These are phyloP conservation scores for Daldinia eschscholtzii DNA, from an alignment of 2,329 filamentous ascomycete species.

Conservation along the genomic window DNA sequence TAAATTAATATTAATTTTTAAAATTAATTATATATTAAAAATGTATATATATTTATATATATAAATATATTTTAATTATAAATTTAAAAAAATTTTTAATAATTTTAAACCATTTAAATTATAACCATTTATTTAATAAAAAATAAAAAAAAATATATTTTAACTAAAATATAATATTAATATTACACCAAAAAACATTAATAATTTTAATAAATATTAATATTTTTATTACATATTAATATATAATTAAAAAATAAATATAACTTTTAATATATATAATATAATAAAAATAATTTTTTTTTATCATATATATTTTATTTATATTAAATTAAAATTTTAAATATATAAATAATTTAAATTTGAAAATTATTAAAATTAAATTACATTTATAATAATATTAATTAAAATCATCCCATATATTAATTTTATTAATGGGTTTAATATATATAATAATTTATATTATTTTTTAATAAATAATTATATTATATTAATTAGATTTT, in stretches of 20 bases:
- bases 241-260: not conserved
- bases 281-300: not conserved
- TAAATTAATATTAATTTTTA: constrained; percentile 1
- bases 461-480: not conserved
- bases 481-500: not conserved
- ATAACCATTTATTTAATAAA: not conserved
- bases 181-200: not conserved
- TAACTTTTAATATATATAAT: not conserved
- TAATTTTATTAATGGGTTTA: not conserved
- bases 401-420: not conserved
- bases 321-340: not conserved
- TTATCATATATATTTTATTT: not conserved
- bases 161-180: not conserved
- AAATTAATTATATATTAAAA: constrained; percentile 5
- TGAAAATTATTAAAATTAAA: not conserved
- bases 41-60: not conserved
- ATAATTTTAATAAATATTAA: constrained; percentile 1
- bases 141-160: constrained; percentile 1
- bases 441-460: not conserved
- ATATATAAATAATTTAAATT: not conserved
- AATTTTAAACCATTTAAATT: not conserved
- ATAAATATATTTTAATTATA: constrained; percentile 1
- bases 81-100: not conserved
- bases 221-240: not conserved
- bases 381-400: not conserved